phyloP scores from a whole-genome alignment of 1,139 yeast species.

The Schwanniomyces etchellsii region DNA sequence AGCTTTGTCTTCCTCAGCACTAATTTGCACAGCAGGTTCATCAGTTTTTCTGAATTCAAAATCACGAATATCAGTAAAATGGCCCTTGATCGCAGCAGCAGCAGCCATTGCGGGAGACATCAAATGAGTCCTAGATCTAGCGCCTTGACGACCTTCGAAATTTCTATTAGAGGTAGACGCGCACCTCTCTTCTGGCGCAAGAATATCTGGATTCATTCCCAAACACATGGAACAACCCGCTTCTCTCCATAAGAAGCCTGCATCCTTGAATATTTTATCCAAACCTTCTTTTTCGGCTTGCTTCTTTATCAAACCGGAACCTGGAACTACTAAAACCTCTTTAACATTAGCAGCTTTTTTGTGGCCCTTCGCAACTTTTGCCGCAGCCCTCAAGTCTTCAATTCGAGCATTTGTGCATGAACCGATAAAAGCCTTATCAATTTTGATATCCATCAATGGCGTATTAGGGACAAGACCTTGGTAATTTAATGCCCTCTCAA shows the following conservation, averaged over 20 bases:
- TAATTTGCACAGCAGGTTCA: slow-evolving; percentile 56
- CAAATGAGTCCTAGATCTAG: slow-evolving; percentile 89
- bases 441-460: slow-evolving; percentile 62
- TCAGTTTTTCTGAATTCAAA: slow-evolving; percentile 58
- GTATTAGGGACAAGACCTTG: slow-evolving; percentile 88
- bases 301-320: slow-evolving; percentile 87
- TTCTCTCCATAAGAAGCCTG: slow-evolving; percentile 98
- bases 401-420: slow-evolving; percentile 97
- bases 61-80: slow-evolving; percentile 84
- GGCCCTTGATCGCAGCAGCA: slow-evolving; percentile 93
- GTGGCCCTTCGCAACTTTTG: slow-evolving; percentile 86
- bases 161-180: slow-evolving; percentile 98
- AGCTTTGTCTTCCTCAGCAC: slow-evolving; percentile 50
- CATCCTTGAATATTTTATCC: slow-evolving; percentile 81
- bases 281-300: slow-evolving; percentile 96
- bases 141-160: slow-evolving; percentile 99
- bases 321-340: slow-evolving; percentile 91
- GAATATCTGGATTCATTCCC: slow-evolving; percentile 98
- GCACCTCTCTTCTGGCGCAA: slow-evolving; percentile 92
- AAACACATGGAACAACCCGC: slow-evolving; percentile 99
- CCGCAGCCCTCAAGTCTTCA: slow-evolving; percentile 95
- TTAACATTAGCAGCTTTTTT: slow-evolving; percentile 78
- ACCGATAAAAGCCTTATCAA: slow-evolving; percentile 95
- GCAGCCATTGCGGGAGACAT: slow-evolving; percentile 99
- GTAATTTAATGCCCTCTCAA: slow-evolving; percentile 85